These are phyloP conservation scores for Phytophthora litchii DNA, from an alignment of 352 stramenopile species.

Conservation along the genomic window DNA sequence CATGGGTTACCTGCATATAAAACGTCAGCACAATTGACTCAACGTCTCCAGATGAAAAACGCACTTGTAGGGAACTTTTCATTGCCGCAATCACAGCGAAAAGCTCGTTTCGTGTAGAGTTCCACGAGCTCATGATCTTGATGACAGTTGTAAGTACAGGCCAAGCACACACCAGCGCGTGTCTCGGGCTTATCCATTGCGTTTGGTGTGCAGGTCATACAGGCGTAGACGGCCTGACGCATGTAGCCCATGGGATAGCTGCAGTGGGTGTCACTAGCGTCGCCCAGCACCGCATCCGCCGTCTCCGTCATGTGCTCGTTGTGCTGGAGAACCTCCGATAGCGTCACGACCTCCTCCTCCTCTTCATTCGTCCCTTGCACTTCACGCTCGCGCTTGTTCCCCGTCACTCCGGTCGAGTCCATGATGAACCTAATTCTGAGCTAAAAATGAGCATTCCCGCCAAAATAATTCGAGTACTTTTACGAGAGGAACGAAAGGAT, in stretches of 20 bases:
- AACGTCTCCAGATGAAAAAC: conserved; percentile 8
- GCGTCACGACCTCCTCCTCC: conserved; percentile 61
- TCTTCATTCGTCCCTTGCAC: conserved; percentile 32
- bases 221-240: conserved; percentile 72
- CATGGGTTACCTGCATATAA: conserved; percentile 43
- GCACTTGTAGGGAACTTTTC: conserved; percentile 50
- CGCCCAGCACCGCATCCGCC: conserved; percentile 64
- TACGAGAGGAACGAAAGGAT: no score
- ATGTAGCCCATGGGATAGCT: conserved; percentile 74
- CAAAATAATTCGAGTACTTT: no score
- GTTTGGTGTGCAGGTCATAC: conserved; percentile 69
- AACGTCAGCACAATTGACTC: not conserved
- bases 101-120: conserved; percentile 81
- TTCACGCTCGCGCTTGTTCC: conserved; percentile 23
- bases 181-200: conserved; percentile 35
- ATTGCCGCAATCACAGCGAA: conserved; percentile 82
- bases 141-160: conserved; percentile 79
- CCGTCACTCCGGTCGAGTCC: conserved; percentile 6
- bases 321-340: conserved; percentile 64
- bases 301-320: conserved; percentile 60
- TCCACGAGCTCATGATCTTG: conserved; percentile 78
- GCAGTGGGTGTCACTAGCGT: conserved; percentile 65
- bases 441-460: conserved; percentile 15
- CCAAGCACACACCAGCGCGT: conserved; percentile 65
- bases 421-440: not conserved